These are phyloP conservation scores for Pharnaceum exiguum DNA, from an alignment of 148 eudicot species.

Conservation along the genomic window DNA sequence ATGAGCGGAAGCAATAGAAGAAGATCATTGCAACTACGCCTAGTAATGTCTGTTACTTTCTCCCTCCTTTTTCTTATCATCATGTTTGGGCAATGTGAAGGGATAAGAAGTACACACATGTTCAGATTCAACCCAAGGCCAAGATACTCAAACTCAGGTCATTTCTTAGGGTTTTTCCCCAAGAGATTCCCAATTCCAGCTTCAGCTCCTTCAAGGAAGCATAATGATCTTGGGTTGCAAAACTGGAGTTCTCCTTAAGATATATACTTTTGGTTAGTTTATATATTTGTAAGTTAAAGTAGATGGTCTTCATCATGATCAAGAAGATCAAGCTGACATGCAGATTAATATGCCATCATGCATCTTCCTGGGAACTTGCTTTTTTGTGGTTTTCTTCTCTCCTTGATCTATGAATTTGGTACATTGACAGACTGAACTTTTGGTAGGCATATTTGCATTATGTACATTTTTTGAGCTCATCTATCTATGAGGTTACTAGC, in stretches of 20 bases:
- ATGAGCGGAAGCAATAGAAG: not conserved
- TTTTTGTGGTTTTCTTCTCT: too few species aligned
- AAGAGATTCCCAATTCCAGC: slow-evolving; percentile 47
- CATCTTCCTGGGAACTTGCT: too few species aligned
- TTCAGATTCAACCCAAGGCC: slow-evolving; percentile 34
- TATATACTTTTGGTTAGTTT: not conserved
- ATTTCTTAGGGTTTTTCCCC: slow-evolving; percentile 52
- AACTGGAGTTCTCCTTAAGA: slow-evolving; percentile 52
- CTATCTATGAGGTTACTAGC: too few species aligned
- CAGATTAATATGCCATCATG: too few species aligned
- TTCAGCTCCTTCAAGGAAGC: slow-evolving; percentile 78
- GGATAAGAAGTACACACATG: slow-evolving; percentile 32
- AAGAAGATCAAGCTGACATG: slow-evolving; percentile 19
- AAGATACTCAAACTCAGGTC: slow-evolving; percentile 23
- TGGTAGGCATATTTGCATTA: too few species aligned
- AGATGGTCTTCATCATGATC: not conserved
- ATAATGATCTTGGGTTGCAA: slow-evolving; percentile 65
- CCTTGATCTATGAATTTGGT: too few species aligned
- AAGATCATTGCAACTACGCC: not conserved
- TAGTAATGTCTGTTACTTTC: not conserved
- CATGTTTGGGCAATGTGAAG: slow-evolving; percentile 31
- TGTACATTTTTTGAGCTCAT: too few species aligned
- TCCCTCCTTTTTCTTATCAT: slow-evolving; percentile 20
- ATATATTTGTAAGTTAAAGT: not conserved
- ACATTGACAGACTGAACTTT: too few species aligned